Conservation (phyloP, 805 yeast genomes). For the Saccharomycopsis vini region DNA sequence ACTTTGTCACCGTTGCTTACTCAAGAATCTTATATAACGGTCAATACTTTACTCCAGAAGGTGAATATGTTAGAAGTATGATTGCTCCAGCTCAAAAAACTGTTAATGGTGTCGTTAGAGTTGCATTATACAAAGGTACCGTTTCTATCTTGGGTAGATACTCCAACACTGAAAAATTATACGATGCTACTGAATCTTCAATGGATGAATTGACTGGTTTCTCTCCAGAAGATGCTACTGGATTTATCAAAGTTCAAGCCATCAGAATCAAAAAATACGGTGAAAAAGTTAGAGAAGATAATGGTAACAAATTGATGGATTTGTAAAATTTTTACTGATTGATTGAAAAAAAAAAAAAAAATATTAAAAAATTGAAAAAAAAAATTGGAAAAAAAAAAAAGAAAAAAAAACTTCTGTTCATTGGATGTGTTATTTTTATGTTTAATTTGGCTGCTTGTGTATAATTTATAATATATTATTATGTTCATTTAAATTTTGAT, state of each 20-base stretch:
- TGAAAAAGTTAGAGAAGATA: slow-evolving; percentile 71
- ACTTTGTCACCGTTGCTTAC: slow-evolving; percentile 87
- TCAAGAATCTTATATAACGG: slow-evolving; percentile 92
- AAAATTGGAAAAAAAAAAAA: no score
- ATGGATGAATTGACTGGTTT: slow-evolving; percentile 99
- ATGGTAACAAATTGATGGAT: slow-evolving; percentile 12
- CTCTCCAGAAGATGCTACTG: slow-evolving; percentile 93
- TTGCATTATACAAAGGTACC: slow-evolving; percentile 87
- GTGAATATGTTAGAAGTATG: slow-evolving; percentile 91
- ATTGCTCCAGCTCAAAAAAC: slow-evolving; percentile 90
- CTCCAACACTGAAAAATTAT: slow-evolving; percentile 89
- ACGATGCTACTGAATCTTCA: slow-evolving; percentile 96
- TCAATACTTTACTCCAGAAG: slow-evolving; percentile 96
- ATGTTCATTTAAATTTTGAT: no score
- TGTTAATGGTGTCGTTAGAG: slow-evolving; percentile 94
- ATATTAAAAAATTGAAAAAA: no score
- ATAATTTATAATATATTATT: no score
- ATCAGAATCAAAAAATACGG: slow-evolving; percentile 98
- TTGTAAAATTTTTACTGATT: slow-evolving; percentile 6
- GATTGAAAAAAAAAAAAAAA: no score
- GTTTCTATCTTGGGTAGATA: slow-evolving; percentile 84
- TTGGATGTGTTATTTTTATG: no score
- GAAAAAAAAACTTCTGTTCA: no score
- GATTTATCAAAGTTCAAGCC: slow-evolving; percentile 96
- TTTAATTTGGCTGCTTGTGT: no score